Conservation (phyloP, 176 grass and related monocot species). For the Tuctoria greenei region DNA sequence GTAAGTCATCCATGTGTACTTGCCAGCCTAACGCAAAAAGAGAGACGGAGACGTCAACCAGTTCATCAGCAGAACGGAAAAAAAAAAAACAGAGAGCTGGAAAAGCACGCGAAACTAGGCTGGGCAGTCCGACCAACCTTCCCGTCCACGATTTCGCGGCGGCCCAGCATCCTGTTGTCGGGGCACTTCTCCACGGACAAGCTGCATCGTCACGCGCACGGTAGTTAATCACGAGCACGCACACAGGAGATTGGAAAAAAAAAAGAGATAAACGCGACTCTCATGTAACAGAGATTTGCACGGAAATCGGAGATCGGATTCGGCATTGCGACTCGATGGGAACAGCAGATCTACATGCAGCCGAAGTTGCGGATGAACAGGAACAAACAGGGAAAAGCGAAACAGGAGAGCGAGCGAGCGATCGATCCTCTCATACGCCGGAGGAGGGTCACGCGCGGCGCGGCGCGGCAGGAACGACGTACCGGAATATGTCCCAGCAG, state of each 20-base stretch:
- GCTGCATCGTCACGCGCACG: conserved; percentile 24
- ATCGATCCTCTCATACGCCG: too few species aligned
- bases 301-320: not conserved
- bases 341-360: conserved; percentile 29
- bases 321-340: not conserved
- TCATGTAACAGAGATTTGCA: not conserved
- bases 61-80: not conserved
- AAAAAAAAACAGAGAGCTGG: not conserved
- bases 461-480: not conserved
- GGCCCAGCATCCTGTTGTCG: conserved; percentile 57
- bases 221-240: not conserved
- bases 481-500: conserved; percentile 98
- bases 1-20: conserved; percentile 88
- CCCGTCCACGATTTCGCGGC: conserved; percentile 53
- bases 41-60: conserved; percentile 25
- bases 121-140: conserved; percentile 42
- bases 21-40: conserved; percentile 48
- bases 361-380: not conserved
- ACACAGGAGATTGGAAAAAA: not conserved
- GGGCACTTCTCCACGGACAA: conserved; percentile 66
- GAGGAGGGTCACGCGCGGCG: not conserved
- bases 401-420: not conserved
- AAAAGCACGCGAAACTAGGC: not conserved
- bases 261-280: not conserved
- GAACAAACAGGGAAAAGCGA: too few species aligned